phyloP scores from a whole-genome alignment of 306 rosid genomes.

The Myrica gale region DNA sequence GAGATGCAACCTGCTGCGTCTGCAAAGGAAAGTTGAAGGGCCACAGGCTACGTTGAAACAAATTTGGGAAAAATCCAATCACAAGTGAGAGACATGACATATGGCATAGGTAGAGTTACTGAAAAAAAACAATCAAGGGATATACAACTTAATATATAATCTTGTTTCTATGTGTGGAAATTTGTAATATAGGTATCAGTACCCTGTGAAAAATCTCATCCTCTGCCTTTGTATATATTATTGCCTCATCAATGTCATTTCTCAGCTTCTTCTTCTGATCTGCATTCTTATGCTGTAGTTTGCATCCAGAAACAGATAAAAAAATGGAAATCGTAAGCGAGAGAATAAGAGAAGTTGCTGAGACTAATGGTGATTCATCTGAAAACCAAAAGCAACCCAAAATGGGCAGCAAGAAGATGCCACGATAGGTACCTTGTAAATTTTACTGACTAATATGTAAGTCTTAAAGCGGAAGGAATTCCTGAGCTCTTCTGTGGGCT shows the following conservation, averaged over 20 bases:
- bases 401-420: conserved; percentile 15
- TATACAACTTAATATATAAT: background rate
- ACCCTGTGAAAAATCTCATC: conserved; percentile 87
- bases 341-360: conserved; percentile 1
- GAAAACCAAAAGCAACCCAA: conserved; percentile 11
- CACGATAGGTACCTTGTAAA: conserved; percentile 59
- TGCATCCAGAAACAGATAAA: conserved; percentile 22
- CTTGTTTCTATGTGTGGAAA: background rate
- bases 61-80: conserved; percentile 24
- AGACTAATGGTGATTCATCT: conserved; percentile 10
- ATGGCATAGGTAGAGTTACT: background rate
- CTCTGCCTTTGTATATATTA: conserved; percentile 69
- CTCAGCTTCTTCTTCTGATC: conserved; percentile 38
- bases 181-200: conserved; percentile 17
- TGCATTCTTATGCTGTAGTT: conserved; percentile 49
- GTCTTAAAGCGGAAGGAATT: conserved; percentile 58
- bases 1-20: conserved; percentile 45
- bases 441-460: conserved; percentile 57
- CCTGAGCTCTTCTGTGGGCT: conserved; percentile 77
- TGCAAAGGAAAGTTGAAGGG: conserved; percentile 65
- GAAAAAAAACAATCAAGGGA: background rate
- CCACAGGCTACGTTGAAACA: conserved; percentile 69
- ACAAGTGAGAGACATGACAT: background rate
- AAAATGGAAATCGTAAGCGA: conserved; percentile 6
- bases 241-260: conserved; percentile 38